A percentile compares a stretch with the other conserved stretches of the same genome.
Evolutionary conservation across 352 stramenopile species (phyloP).

Genomic region (Phytophthora sp.): DNA sequence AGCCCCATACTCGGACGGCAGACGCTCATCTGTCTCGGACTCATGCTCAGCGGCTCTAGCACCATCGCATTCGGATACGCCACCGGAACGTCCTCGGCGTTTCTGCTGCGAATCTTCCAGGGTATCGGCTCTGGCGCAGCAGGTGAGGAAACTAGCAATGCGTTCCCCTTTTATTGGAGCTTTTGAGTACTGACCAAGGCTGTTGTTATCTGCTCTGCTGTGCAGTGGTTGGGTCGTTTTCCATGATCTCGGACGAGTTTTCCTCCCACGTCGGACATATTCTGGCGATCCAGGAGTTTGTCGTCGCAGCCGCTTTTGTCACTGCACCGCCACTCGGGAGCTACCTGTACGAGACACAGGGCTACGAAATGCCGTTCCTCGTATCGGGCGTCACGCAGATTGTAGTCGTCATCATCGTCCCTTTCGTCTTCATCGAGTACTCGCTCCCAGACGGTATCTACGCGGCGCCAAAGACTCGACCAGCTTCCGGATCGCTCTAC

Average conservation of each 20-base stretch:
- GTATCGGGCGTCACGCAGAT: conserved; percentile 64
- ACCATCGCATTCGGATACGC: conserved; percentile 75
- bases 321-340: conserved; percentile 64
- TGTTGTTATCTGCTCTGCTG: conserved; percentile 1
- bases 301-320: conserved; percentile 73
- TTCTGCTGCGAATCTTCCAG: conserved; percentile 64
- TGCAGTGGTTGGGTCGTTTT: conserved; percentile 66
- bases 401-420: conserved; percentile 63
- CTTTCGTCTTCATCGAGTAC: conserved; percentile 82
- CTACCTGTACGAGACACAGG: conserved; percentile 57
- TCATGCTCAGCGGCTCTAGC: conserved; percentile 66
- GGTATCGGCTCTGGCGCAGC: conserved; percentile 61
- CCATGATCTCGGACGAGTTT: conserved; percentile 76
- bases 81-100: conserved; percentile 40
- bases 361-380: conserved; percentile 68
- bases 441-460: conserved; percentile 69
- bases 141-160: conserved; percentile 24
- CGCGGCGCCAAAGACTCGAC: conserved; percentile 16
- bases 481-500: conserved; percentile 24
- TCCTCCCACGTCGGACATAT: conserved; percentile 54
- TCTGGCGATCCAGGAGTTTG: conserved; percentile 67
- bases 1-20: conserved; percentile 58
- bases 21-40: conserved; percentile 71
- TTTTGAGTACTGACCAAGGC: background rate
- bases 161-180: background rate